A percentile compares a stretch with the other conserved stretches of the same genome.
Evolutionary conservation across 306 rosid species (phyloP).

Genomic region (Arachis hypogaea): DNA sequence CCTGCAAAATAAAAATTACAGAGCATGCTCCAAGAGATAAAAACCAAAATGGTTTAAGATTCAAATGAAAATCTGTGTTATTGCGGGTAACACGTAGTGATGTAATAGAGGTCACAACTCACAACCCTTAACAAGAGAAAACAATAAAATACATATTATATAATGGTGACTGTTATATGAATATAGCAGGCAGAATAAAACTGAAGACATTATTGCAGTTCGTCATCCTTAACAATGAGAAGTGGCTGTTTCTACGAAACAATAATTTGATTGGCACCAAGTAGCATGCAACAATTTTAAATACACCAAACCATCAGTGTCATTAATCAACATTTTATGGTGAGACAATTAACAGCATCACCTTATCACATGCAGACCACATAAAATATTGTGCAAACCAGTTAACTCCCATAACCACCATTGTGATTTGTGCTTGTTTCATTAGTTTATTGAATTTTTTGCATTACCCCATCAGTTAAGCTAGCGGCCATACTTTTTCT

Average conservation of each 20-base stretch:
- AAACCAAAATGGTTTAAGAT: slow-evolving; percentile 31
- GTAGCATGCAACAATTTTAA: neutral
- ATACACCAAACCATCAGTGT: slow-evolving; percentile 20
- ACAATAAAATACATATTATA: neutral
- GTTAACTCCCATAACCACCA: neutral
- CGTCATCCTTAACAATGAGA: slow-evolving; percentile 53
- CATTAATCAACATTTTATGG: slow-evolving; percentile 32
- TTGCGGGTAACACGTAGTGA: slow-evolving; percentile 14
- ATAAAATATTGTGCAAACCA: slow-evolving; percentile 18
- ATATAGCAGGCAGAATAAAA: slow-evolving; percentile 20
- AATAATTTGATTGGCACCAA: slow-evolving; percentile 25
- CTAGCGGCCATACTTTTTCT: neutral
- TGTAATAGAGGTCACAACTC: slow-evolving; percentile 35
- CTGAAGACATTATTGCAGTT: slow-evolving; percentile 32
- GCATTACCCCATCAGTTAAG: neutral
- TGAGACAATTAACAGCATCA: slow-evolving; percentile 44
- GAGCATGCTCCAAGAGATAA: slow-evolving; percentile 3
- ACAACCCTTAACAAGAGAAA: slow-evolving; percentile 1
- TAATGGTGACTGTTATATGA: too few relatives aligned
- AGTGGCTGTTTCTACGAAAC: slow-evolving; percentile 49
- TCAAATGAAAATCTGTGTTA: slow-evolving; percentile 40
- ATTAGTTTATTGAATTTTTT: neutral
- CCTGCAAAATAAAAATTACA: too few relatives aligned
- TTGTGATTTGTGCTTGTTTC: neutral
- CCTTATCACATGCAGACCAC: slow-evolving; percentile 42